These are phyloP conservation scores for Penicillium diatomitis DNA, from an alignment of 495 filamentous ascomycete species.

Conservation along the genomic window DNA sequence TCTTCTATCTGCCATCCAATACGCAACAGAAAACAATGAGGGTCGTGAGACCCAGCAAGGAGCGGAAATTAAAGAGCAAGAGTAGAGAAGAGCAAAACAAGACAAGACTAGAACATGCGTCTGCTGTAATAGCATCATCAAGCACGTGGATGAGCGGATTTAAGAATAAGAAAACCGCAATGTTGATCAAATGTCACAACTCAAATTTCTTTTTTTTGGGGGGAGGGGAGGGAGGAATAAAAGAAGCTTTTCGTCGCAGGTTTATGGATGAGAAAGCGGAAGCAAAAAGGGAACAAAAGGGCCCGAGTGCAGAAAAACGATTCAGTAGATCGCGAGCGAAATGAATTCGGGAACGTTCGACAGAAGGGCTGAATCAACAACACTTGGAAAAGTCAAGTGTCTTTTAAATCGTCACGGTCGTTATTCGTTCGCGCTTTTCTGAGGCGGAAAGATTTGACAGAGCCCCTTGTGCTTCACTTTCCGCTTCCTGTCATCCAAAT, in stretches of 20 bases:
- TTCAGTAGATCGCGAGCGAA: no score
- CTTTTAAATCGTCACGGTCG: no score
- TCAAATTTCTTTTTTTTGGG: constrained; percentile 14
- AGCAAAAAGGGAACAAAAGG: no score
- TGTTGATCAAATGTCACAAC: constrained; percentile 11
- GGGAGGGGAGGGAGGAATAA: background rate
- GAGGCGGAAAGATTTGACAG: background rate
- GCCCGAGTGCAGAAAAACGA: no score
- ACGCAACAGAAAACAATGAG: constrained; percentile 3
- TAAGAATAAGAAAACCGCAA: constrained; percentile 7
- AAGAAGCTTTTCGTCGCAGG: background rate
- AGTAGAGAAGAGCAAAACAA: constrained; percentile 4
- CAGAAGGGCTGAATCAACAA: no score
- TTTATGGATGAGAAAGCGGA: no score
- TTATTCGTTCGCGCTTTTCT: background rate
- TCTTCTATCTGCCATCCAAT: constrained; percentile 25
- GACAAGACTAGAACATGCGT: background rate
- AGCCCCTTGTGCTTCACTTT: background rate
- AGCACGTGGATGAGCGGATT: background rate
- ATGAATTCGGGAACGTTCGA: no score
- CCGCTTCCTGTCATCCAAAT: background rate
- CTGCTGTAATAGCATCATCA: constrained; percentile 12
- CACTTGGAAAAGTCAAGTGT: no score
- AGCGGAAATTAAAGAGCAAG: background rate
- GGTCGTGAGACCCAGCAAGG: no score